Conservation (phyloP, 164 flowering plant species). For the Vitis rupestris region DNA sequence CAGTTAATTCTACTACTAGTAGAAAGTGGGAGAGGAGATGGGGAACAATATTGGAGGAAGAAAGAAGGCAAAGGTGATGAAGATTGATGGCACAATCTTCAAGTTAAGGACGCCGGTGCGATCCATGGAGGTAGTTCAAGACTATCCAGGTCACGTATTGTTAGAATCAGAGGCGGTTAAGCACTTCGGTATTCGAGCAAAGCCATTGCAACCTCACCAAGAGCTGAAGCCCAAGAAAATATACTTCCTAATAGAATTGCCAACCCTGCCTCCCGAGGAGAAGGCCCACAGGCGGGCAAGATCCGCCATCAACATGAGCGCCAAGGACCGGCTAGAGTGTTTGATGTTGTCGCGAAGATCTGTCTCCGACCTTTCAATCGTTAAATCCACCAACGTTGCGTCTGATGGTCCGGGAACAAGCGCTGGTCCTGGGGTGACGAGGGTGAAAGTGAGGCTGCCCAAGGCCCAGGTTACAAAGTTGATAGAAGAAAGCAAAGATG, state of each 20-base stretch:
- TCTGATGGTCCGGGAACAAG: not conserved
- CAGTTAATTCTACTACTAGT: no score
- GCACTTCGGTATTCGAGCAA: constrained; percentile 35
- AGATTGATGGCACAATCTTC: constrained; percentile 30
- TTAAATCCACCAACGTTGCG: not conserved
- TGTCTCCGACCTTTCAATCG: constrained; percentile 30
- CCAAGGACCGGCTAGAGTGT: constrained; percentile 42
- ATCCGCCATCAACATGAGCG: constrained; percentile 19
- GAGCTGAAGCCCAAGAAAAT: constrained; percentile 29
- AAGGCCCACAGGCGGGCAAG: constrained; percentile 26
- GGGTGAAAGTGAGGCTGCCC: constrained; percentile 24
- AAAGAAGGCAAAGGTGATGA: constrained; percentile 41
- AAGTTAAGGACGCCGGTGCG: constrained; percentile 30
- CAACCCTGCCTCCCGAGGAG: not conserved
- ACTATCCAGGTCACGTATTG: constrained; percentile 33
- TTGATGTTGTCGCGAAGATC: constrained; percentile 39
- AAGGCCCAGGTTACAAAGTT: constrained; percentile 22
- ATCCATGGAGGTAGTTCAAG: constrained; percentile 25
- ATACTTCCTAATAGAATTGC: constrained; percentile 28
- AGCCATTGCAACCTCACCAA: constrained; percentile 30
- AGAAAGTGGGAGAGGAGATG: constrained; percentile 21
- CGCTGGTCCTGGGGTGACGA: not conserved
- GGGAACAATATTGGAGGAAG: constrained; percentile 38
- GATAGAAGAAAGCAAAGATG: constrained; percentile 26
- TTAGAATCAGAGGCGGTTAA: constrained; percentile 31